Percentiles rank a stretch among this genome's conserved stretches.
Evolutionary conservation across 2,329 filamentous ascomycete genomes (phyloP).

Genomic region (Neodidymelliopsis sp.): DNA sequence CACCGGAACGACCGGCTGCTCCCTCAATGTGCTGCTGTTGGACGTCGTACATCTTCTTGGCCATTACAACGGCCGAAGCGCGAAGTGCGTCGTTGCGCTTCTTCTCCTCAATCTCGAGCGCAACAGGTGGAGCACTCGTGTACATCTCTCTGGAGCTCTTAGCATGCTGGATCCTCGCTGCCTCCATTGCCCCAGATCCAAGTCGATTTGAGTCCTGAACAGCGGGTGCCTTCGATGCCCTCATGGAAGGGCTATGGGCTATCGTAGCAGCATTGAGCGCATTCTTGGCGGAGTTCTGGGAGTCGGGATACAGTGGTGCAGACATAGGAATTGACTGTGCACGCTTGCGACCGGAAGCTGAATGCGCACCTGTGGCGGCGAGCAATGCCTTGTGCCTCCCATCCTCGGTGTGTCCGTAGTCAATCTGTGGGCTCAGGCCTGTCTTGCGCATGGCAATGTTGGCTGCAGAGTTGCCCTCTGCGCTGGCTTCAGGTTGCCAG

Average conservation of each 20-base stretch:
- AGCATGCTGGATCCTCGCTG: slow-evolving; percentile 70
- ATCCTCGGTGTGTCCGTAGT: slow-evolving; percentile 58
- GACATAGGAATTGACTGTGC: slow-evolving; percentile 66
- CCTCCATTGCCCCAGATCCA: slow-evolving; percentile 62
- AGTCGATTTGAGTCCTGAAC: slow-evolving; percentile 47
- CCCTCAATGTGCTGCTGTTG: slow-evolving; percentile 69
- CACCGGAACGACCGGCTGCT: slow-evolving; percentile 33
- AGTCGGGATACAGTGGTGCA: slow-evolving; percentile 61
- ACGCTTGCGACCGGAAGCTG: slow-evolving; percentile 62
- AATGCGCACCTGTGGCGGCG: slow-evolving; percentile 81
- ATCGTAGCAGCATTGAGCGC: slow-evolving; percentile 76
- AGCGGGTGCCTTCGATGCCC: slow-evolving; percentile 25
- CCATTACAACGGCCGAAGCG: slow-evolving; percentile 88
- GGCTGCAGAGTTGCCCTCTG: slow-evolving; percentile 72
- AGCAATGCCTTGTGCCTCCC: slow-evolving; percentile 71
- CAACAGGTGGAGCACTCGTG: slow-evolving; percentile 75
- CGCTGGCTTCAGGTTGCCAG: slow-evolving; percentile 59
- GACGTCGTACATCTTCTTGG: slow-evolving; percentile 80
- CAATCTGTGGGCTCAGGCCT: slow-evolving; percentile 53
- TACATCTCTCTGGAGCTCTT: slow-evolving; percentile 78
- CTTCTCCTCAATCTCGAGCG: slow-evolving; percentile 76
- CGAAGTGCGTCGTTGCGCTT: slow-evolving; percentile 75
- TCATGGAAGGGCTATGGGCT: slow-evolving; percentile 61
- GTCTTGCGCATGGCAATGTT: slow-evolving; percentile 69
- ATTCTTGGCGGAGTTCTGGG: slow-evolving; percentile 68